Base-by-base conservation (phyloP, 805 yeast genomes). In the Candida tallmaniae region DNA sequence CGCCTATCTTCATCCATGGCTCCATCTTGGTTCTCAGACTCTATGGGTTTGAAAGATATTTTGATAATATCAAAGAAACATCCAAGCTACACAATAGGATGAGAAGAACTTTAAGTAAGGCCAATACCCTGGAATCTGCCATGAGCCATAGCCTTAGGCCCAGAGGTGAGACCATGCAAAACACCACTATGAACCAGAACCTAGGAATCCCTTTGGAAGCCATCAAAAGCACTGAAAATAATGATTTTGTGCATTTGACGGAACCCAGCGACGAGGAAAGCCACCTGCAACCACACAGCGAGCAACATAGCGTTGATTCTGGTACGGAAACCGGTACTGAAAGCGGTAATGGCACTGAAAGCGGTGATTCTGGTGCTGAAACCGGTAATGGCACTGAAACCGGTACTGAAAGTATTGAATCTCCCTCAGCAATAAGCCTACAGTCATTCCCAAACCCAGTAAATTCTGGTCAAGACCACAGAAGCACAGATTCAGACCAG, bases 1-100 rank as follows among this genome's bases (percentile, higher is more conserved):
- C 95, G 0, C 97, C 97, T 1, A 84, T 93, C 14, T 81, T 82
- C 52, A 85, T 94, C 35, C 95, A 93, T 54, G 77, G 95, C 0
- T 71, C 75, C 1, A 63, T 93, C 23, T 79, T 87, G 6, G 76
- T 86, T 42, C 64, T 89, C 7, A 72, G 98, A 32, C 64, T 93
- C 29, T 85, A 84, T 54, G 84, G 95, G 86, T 93, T 85, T 58
- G 95, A 88, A 54, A 74, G 86, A 44, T 74, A 81, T 47, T 87
- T 93, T 58, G 90, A 86, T 52, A 77, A 81, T 45, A 89, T 93
- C 54, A 81, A 81, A 41, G 76, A 70, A 39, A 71, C 73, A 34
- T 85, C 97, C n/a, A 84, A 83, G 50, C 54, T 76, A 39, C 83
- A 89, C 54, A 83, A 79, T 56, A 76, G 77, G 51, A 78, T 88